Base-by-base conservation (phyloP, 805 yeast genomes). In the Monosporozyma servazzii region DNA sequence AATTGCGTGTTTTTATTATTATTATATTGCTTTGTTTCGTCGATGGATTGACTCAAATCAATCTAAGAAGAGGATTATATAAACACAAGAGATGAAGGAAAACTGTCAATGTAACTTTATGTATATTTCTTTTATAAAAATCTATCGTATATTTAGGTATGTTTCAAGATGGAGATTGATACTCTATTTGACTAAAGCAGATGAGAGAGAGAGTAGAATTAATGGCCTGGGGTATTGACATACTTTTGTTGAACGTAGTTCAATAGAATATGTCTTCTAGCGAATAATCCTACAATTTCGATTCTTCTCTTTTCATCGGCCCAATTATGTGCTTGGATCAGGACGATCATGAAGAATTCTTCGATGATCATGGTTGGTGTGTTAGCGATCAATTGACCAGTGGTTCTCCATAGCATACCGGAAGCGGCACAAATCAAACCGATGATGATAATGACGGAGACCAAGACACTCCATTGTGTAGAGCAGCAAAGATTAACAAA, bases 321-420 rank as follows among this genome's bases (percentile, higher is more conserved):
- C 64, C 63, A 63, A 50, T 66, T 65, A 52, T 71, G 75, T 3
- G 73, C 74, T 49, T 70, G 73, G 27, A 71, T 53, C 29, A 72
- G 54, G 30, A 72, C 68, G 36, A 73, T 58, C 47, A 71, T 48
- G 55, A 71, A 71, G 52, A 72, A 73, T 18, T 67, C 74, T 54
- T 72, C 76, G 39, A 73, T 70, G 55, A 72, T 72, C 74, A 71
- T 72, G 0, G 76, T 70, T 37, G 76, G 76, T 0, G 74, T 69
- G 50, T 72, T 73, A 33, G 67, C 65, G 37, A 72, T 53, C 46
- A 72, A 60, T 55, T 72, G 76, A 39, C 73, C 76, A 4, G 73
- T 71, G 3, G 67, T 65, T 47, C 64, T 66, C 75, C 75, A 72
- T 40, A 53, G 57, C 56, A 72, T 50, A 18, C 57, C 68, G 8